A percentile compares a stretch with the other conserved stretches of the same genome.
These are phyloP conservation scores for Chalciporus piperatus DNA, from an alignment of 768 basidiomycete species.

Conservation along the genomic window DNA sequence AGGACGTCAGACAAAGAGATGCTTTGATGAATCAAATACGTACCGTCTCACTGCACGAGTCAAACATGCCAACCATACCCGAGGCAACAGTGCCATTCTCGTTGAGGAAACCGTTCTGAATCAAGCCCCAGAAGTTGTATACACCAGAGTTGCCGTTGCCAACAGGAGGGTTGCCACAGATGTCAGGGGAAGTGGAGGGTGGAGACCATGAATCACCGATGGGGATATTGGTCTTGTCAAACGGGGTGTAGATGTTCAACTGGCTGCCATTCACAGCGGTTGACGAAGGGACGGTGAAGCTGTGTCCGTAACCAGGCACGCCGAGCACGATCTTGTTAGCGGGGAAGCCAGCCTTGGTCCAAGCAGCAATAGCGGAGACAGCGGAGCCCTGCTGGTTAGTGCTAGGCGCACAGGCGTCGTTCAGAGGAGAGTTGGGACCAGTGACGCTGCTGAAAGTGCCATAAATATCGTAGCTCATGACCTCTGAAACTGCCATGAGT, in stretches of 20 bases:
- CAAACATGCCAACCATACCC: constrained; percentile 53
- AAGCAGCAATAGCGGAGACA: constrained; percentile 64
- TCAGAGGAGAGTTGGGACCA: constrained; percentile 83
- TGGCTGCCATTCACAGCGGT: constrained; percentile 17
- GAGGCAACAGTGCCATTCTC: constrained; percentile 44
- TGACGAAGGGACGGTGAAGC: constrained; percentile 43
- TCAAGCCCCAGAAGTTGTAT: constrained; percentile 63
- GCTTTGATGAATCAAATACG: constrained; percentile 16
- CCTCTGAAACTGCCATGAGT: constrained; percentile 39
- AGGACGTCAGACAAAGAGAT: constrained; percentile 2
- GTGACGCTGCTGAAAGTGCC: constrained; percentile 52
- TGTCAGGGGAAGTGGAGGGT: constrained; percentile 42
- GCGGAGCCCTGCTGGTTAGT: constrained; percentile 71
- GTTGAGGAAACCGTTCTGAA: constrained; percentile 53
- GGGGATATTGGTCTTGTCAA: constrained; percentile 42
- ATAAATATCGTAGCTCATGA: constrained; percentile 73
- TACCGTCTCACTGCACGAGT: constrained; percentile 75
- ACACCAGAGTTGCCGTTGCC: constrained; percentile 47
- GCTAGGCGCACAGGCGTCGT: constrained; percentile 67
- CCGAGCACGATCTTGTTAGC: constrained; percentile 72
- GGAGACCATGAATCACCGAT: constrained; percentile 59
- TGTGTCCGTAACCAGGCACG: constrained; percentile 81
- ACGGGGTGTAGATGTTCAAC: constrained; percentile 52
- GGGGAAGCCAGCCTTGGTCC: constrained; percentile 80
- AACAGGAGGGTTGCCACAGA: constrained; percentile 54